Evolutionary conservation across 345 rosid genomes (phyloP), one percentile per base, ranked within the genome.

Genomic region (Lepidium africanum): DNA sequence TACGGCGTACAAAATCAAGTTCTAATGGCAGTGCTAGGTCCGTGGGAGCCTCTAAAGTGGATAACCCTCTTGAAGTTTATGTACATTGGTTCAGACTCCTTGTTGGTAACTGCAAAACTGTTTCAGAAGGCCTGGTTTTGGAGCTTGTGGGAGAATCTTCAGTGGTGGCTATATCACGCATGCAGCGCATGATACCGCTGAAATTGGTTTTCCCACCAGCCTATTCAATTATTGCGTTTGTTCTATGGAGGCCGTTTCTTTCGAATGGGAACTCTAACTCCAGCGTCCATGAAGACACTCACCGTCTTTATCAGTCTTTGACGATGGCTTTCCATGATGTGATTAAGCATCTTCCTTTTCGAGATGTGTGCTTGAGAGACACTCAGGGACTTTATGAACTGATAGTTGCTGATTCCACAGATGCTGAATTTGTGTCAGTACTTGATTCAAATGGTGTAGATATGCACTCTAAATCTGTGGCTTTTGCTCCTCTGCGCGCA

Each of bases 1-100:
- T 87, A 43, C 84, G 90, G 82, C 81, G 82, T 59, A 71, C 81
- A 45, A 86, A 85, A 72, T 80, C 91, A 59, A 95, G 71, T 76
- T 83, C 94, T 27, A 95, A 95, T 80, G 99, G 98, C 53, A 89
- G 72, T 79, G 82, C 85, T 47, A 88, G 97, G 40, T 69, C 90
- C 15, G 50, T 72, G 52, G 90, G 84, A 59, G 75, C 77, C 61
- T 73, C 83, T 73, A 94, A 86, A 79, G 81, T 75, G 46, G 99
- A 89, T 47, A 85, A 57, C 78, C 75, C 83, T 9, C 56, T 84
- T 71, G 99, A 91, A 81, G 83, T 87, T 63, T 76, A 74, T 60
- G 90, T 86, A 69, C 98, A 91, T 78, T 95, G 91, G 96, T 95
- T 95, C 69, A 85, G 99, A 76, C 78, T 95, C 47, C 90, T 91